Evolutionary conservation across 768 basidiomycete species (phyloP).

Genomic region (Amanita exitialis): DNA sequence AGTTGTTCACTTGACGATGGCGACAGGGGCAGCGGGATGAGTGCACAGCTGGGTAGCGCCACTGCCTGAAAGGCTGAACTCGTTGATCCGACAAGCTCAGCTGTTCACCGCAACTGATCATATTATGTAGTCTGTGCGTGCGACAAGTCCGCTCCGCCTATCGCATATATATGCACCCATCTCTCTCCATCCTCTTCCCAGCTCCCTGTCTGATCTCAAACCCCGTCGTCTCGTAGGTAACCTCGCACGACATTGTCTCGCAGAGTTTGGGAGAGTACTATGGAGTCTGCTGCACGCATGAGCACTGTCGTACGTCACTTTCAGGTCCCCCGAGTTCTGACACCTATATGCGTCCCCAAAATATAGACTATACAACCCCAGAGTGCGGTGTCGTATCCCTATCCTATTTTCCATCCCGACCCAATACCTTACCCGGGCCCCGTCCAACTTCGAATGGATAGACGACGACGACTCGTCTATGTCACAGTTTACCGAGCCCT

Average conservation of each 20-base stretch:
- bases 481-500: too few relatives aligned
- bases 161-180: not conserved
- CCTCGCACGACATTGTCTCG: not conserved
- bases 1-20: not conserved
- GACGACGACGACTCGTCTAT: too few relatives aligned
- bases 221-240: not conserved
- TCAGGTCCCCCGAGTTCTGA: not conserved
- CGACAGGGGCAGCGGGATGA: not conserved
- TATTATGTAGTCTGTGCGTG: slow-evolving; percentile 1
- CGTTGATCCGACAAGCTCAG: not conserved
- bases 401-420: too few relatives aligned
- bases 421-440: too few relatives aligned
- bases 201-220: not conserved
- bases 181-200: not conserved
- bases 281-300: not conserved
- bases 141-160: not conserved
- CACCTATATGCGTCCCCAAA: not conserved
- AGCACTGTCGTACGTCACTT: not conserved
- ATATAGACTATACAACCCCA: not conserved
- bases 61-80: not conserved
- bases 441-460: too few relatives aligned
- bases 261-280: not conserved
- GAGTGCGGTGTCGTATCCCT: not conserved
- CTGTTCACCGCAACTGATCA: not conserved
- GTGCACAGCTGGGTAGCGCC: not conserved